Base-by-base conservation (phyloP, 1,139 yeast species). In the Candida pseudoviswanathii region DNA sequence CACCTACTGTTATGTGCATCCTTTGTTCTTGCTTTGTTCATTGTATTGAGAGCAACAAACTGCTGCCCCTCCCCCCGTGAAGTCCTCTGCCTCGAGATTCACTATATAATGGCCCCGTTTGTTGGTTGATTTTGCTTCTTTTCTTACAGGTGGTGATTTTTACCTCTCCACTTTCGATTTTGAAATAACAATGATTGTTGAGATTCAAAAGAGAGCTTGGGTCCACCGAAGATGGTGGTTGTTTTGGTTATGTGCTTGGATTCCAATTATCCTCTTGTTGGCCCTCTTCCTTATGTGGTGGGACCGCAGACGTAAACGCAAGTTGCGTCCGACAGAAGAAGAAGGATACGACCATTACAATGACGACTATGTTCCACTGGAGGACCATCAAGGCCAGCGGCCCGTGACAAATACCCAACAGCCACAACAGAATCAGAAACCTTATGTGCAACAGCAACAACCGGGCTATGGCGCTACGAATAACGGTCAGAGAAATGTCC, bases 241-340 rank as follows among this genome's bases (percentile, higher is more conserved):
- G 29, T 36, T 36, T 36, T 36, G 40, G 40, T 36, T 36, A 8
- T 22, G 25, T 21, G 40, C 40, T 24, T 36, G 29, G 40, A 24
- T 36, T 24, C 40, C 40, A 8, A 22, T 36, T 24, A 36, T 36
- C 11, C 27, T 10, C 2, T 36, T 36, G 40, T 22, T 36, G 10
- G n/a, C 10, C 4, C 24, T 24, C 5, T 36, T 36, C 29, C 6
- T 36, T 4, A 16, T 36, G 11, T 10, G 9, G 27, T 10, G 22
- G n/a, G 24, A 24, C 40, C 26, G 26, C 16, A 36, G 40, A 8
- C 40, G n/a, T 24, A 36, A 24, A 36, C 26, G 27, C 9, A 8
- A 7, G 24, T 5, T 22, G 5, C 27, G 10, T 11, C 26, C 26
- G 10, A 22, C 6, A 22, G 40, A 36, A 24, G 27, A 21, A 24